These are phyloP conservation scores for Auriscalpium orientale DNA, from an alignment of 768 basidiomycete species.

Conservation along the genomic window DNA sequence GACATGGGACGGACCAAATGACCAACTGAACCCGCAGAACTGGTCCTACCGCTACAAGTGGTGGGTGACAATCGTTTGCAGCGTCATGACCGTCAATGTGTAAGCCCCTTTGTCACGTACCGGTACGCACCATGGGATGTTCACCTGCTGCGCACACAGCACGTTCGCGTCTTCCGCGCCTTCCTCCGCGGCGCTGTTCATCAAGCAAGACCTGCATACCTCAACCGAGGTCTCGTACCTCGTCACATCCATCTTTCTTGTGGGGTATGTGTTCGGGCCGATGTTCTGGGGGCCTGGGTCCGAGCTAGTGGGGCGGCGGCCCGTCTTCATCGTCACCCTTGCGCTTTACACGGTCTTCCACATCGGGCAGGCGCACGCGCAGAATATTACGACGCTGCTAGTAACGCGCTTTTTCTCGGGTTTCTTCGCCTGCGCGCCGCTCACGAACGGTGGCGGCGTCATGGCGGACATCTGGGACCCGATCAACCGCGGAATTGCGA, in stretches of 20 bases:
- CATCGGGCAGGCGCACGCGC: slow-evolving; percentile 7
- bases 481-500: slow-evolving; percentile 15
- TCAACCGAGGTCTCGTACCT: slow-evolving; percentile 17
- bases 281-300: slow-evolving; percentile 16
- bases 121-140: background rate
- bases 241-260: slow-evolving; percentile 12
- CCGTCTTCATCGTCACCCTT: slow-evolving; percentile 7
- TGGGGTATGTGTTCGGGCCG: slow-evolving; percentile 16
- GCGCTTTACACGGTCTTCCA: slow-evolving; percentile 3
- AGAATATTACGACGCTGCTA: slow-evolving; percentile 12
- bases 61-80: slow-evolving; percentile 5
- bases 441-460: slow-evolving; percentile 17
- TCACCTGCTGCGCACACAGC: background rate
- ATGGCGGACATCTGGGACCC: slow-evolving; percentile 22
- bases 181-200: slow-evolving; percentile 3
- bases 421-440: slow-evolving; percentile 15
- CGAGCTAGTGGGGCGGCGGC: slow-evolving; percentile 15
- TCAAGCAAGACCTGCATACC: slow-evolving; percentile 13
- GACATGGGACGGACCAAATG: slow-evolving; percentile 9
- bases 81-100: slow-evolving; percentile 7
- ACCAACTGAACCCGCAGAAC: slow-evolving; percentile 15
- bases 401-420: slow-evolving; percentile 20
- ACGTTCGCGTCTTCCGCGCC: slow-evolving; percentile 22
- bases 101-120: background rate
- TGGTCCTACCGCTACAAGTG: slow-evolving; percentile 9